phyloP scores from a whole-genome alignment of 768 basidiomycete species.

The Boletales sp. region DNA sequence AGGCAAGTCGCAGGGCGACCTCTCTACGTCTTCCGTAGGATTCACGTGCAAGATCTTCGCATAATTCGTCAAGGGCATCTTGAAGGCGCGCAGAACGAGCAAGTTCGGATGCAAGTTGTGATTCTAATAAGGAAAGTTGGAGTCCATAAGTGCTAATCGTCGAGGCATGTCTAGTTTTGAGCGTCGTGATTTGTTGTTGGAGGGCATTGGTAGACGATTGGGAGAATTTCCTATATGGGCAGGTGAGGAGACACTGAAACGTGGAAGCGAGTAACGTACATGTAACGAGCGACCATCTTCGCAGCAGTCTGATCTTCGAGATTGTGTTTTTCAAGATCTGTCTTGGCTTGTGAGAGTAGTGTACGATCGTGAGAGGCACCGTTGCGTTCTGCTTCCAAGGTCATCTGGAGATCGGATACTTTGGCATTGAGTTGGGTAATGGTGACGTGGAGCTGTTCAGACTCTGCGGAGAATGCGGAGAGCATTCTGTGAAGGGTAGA shows the following conservation, averaged over 20 bases:
- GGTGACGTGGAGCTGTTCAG: constrained; percentile 42
- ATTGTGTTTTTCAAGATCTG: constrained; percentile 52
- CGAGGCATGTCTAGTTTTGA: constrained; percentile 60
- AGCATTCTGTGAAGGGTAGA: constrained; percentile 45
- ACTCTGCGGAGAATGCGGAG: constrained; percentile 47
- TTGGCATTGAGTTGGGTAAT: constrained; percentile 41
- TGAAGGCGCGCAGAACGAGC: constrained; percentile 48
- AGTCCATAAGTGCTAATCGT: constrained; percentile 54
- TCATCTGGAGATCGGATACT: constrained; percentile 38
- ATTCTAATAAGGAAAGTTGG: constrained; percentile 44
- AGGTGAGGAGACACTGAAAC: neutral
- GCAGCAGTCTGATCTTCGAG: constrained; percentile 73
- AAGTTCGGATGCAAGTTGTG: constrained; percentile 42
- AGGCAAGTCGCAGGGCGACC: constrained; percentile 56
- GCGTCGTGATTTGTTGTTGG: constrained; percentile 53
- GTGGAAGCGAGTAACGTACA: constrained; percentile 44
- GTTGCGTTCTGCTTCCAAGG: constrained; percentile 45
- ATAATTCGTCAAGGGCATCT: constrained; percentile 61
- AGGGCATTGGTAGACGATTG: constrained; percentile 68
- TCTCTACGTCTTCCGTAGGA: constrained; percentile 71
- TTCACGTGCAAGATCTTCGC: constrained; percentile 68
- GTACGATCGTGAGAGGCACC: constrained; percentile 39
- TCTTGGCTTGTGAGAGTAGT: constrained; percentile 43
- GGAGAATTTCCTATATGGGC: constrained; percentile 67
- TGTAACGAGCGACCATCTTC: constrained; percentile 82